Evolutionary conservation across 106 monocot species (phyloP).

Genomic region (Phalaenopsis equestris): DNA sequence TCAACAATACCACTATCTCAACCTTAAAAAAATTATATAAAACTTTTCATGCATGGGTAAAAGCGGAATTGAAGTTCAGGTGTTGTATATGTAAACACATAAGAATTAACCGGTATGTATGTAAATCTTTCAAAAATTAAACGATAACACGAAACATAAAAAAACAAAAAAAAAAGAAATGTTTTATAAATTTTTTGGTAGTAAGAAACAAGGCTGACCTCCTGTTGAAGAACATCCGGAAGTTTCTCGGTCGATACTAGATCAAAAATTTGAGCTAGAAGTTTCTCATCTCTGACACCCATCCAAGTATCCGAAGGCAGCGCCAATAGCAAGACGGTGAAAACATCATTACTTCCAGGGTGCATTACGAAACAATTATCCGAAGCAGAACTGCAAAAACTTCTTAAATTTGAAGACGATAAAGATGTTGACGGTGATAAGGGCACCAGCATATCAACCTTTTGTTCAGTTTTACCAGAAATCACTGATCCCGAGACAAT

Average conservation of each 20-base stretch:
- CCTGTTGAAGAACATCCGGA: slow-evolving; percentile 70
- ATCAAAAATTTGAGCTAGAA: slow-evolving; percentile 45
- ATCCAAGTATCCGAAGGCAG: slow-evolving; percentile 59
- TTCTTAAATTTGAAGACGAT: background rate
- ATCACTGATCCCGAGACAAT: slow-evolving; percentile 62
- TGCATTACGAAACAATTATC: slow-evolving; percentile 28
- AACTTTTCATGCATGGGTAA: no score
- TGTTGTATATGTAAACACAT: no score
- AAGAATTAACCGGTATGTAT: no score
- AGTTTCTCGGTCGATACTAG: slow-evolving; percentile 57
- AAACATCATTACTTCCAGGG: slow-evolving; percentile 56
- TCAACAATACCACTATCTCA: no score
- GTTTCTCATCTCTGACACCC: slow-evolving; percentile 42
- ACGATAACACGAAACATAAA: background rate
- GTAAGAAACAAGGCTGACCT: slow-evolving; percentile 33
- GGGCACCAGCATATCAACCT: slow-evolving; percentile 73
- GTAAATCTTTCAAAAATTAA: background rate
- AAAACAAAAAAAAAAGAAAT: background rate
- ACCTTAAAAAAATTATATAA: no score
- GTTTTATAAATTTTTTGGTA: background rate
- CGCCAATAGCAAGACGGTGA: slow-evolving; percentile 71
- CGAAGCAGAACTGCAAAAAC: slow-evolving; percentile 17
- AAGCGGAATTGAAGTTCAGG: no score
- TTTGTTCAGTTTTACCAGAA: slow-evolving; percentile 53
- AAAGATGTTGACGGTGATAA: slow-evolving; percentile 22